phyloP scores from a whole-genome alignment of 768 basidiomycete genomes.

The Kockovaella imperatae region DNA sequence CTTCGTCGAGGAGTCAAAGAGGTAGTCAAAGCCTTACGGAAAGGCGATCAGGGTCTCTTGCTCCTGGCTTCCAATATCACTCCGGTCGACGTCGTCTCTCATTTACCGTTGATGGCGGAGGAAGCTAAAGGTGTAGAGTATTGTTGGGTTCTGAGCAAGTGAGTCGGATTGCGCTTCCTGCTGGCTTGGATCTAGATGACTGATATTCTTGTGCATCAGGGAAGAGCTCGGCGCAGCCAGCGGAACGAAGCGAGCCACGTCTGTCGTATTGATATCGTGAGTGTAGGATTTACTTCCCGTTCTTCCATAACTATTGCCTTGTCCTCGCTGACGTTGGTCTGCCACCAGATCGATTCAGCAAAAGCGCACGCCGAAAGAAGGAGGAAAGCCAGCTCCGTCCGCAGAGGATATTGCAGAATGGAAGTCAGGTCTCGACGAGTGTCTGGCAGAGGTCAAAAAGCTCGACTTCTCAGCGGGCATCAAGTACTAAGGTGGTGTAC shows the following conservation, averaged over 20 bases:
- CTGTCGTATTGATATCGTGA: constrained; percentile 80
- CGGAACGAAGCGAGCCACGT: constrained; percentile 95
- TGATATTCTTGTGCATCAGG: not conserved
- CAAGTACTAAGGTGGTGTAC: constrained; percentile 13
- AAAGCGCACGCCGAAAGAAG: constrained; percentile 36
- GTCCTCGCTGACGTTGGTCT: no score
- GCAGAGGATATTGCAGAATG: constrained; percentile 64
- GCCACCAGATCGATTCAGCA: constrained; percentile 31
- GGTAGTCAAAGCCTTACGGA: constrained; percentile 92
- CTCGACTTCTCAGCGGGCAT: constrained; percentile 20
- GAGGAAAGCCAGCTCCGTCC: constrained; percentile 30
- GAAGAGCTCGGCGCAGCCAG: constrained; percentile 94
- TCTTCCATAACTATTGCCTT: no score
- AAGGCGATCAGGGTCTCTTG: constrained; percentile 91
- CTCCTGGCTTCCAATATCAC: constrained; percentile 94
- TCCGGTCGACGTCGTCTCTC: constrained; percentile 96
- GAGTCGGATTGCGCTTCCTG: constrained; percentile 4
- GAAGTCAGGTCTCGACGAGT: constrained; percentile 76
- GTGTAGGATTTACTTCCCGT: no score
- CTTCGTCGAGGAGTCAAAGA: constrained; percentile 98
- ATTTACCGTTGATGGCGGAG: constrained; percentile 87
- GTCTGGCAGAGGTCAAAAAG: constrained; percentile 68
- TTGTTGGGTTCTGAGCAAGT: constrained; percentile 46
- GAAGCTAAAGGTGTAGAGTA: constrained; percentile 57
- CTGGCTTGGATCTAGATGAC: not conserved